Percentiles rank a stretch among this genome's conserved stretches.
These are phyloP conservation scores for Cymbopogon flexuosus DNA, from an alignment of 202 grass and related monocot species.

Conservation along the genomic window DNA sequence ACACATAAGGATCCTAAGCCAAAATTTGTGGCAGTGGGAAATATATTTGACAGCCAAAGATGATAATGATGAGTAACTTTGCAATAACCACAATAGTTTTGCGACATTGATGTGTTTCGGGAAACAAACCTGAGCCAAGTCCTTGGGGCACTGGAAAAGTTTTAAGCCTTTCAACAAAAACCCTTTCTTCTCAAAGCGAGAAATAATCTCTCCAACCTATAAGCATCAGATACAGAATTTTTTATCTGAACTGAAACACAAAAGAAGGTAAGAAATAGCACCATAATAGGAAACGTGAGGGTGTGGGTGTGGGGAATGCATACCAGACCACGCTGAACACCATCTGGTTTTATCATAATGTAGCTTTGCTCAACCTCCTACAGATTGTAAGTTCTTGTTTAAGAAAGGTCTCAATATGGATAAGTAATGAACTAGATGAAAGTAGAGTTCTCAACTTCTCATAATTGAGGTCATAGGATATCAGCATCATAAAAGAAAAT, in stretches of 20 bases:
- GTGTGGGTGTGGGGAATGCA: not conserved
- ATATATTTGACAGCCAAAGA: not conserved
- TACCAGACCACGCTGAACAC: constrained; percentile 88
- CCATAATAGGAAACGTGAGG: not conserved
- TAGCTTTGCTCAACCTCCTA: constrained; percentile 62
- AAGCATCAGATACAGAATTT: not conserved
- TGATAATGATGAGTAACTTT: not conserved
- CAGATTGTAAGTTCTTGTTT: constrained; percentile 21
- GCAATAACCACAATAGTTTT: not conserved
- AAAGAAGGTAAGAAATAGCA: constrained; percentile 10
- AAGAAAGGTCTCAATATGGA: not conserved
- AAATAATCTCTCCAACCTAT: constrained; percentile 96
- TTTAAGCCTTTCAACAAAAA: constrained; percentile 94
- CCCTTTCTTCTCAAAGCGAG: constrained; percentile 93
- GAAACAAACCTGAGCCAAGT: constrained; percentile 83
- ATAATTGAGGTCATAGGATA: not conserved
- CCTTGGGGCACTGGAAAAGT: constrained; percentile 77
- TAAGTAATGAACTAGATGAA: not conserved
- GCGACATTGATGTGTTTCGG: not conserved
- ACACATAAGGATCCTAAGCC: not conserved
- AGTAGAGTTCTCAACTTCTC: not conserved
- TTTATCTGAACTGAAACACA: constrained; percentile 10
- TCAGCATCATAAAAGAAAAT: not conserved
- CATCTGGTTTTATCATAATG: constrained; percentile 95
- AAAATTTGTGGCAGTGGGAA: not conserved